Percentiles rank a stretch among this genome's conserved stretches.
phyloP scores from a whole-genome alignment of 2,329 filamentous ascomycete species.

The Aspergillus novoparasiticus region DNA sequence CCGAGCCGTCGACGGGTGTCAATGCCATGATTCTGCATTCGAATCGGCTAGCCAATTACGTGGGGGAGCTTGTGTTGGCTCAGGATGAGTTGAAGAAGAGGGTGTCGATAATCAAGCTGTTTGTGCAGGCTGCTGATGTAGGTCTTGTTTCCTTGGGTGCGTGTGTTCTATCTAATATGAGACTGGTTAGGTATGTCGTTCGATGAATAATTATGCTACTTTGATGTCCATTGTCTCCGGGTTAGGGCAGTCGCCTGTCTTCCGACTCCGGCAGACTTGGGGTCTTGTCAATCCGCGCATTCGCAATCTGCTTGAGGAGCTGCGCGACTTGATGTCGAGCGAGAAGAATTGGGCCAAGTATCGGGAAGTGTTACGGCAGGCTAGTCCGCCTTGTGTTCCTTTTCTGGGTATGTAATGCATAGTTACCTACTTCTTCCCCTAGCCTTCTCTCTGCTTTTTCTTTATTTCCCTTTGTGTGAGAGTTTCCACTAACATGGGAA shows the following conservation, averaged over 20 bases:
- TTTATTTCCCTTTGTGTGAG: no score
- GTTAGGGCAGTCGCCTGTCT: slow-evolving; percentile 85
- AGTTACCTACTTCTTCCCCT: no score
- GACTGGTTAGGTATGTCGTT: slow-evolving; percentile 73
- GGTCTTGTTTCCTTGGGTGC: background rate
- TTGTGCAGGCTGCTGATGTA: slow-evolving; percentile 88
- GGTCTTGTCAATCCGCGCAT: slow-evolving; percentile 82
- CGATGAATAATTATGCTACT: slow-evolving; percentile 91
- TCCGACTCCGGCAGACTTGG: slow-evolving; percentile 88
- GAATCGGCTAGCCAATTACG: slow-evolving; percentile 97
- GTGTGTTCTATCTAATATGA: background rate
- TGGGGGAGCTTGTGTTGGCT: slow-evolving; percentile 91
- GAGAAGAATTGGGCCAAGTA: slow-evolving; percentile 75
- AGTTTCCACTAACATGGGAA: slow-evolving; percentile 4
- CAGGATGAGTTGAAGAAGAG: slow-evolving; percentile 90
- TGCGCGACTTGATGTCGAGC: slow-evolving; percentile 88
- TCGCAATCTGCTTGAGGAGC: slow-evolving; percentile 72
- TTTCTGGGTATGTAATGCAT: slow-evolving; percentile 73
- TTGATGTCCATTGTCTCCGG: slow-evolving; percentile 94
- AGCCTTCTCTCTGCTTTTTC: no score
- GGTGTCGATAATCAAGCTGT: slow-evolving; percentile 93
- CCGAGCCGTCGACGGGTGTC: slow-evolving; percentile 84
- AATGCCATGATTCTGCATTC: slow-evolving; percentile 93
- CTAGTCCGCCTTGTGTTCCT: slow-evolving; percentile 91
- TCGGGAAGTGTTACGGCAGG: slow-evolving; percentile 74